Evolutionary conservation across 2,329 filamentous ascomycete genomes (phyloP).

Genomic region (Cercospora sesami): DNA sequence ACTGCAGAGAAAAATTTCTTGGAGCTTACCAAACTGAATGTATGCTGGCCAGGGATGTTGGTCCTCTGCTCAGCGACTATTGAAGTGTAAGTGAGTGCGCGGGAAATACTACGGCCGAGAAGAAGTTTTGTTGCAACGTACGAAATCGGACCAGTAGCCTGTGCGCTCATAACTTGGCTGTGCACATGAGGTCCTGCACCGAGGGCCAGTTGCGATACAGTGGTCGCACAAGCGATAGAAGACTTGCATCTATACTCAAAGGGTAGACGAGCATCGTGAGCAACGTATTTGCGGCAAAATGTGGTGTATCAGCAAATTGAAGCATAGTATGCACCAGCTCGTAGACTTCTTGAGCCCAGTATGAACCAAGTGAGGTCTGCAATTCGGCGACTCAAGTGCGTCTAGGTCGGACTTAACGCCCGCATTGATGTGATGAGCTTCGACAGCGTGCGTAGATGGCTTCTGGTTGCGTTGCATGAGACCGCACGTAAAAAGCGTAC

Average conservation of each 20-base stretch:
- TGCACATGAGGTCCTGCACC: background rate
- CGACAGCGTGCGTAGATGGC: background rate
- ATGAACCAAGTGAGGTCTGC: background rate
- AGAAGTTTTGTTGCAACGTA: background rate
- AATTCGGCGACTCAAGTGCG: background rate
- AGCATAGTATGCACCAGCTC: background rate
- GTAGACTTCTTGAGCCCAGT: background rate
- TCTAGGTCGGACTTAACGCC: background rate
- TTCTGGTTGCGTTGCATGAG: background rate
- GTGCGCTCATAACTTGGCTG: background rate
- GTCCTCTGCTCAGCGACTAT: background rate
- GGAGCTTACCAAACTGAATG: background rate
- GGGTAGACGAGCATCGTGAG: background rate
- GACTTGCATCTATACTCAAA: background rate
- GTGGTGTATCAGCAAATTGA: background rate
- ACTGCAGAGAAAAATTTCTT: background rate
- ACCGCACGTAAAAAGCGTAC: background rate
- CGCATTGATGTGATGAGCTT: background rate
- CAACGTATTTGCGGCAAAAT: background rate
- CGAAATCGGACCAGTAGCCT: background rate
- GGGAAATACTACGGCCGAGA: background rate
- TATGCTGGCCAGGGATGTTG: background rate
- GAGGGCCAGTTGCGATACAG: background rate
- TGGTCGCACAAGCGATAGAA: background rate
- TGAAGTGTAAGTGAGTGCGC: background rate